Conservation (phyloP, 768 basidiomycete species). For the Tricholoma bakamatsutake region DNA sequence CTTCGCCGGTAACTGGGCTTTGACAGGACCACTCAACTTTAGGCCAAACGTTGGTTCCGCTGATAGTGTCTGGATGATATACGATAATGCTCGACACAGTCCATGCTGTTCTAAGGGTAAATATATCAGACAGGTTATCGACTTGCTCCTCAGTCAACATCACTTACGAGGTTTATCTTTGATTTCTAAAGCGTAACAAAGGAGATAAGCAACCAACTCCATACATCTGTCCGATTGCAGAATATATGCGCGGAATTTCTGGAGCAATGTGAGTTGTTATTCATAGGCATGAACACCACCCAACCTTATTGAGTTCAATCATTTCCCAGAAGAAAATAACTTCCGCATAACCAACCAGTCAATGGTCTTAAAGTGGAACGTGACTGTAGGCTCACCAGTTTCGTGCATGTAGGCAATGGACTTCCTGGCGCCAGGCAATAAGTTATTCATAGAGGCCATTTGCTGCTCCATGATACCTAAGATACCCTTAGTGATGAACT, state of each 20-base stretch:
- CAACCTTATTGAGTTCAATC: slow-evolving; percentile 87
- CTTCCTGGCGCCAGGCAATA: slow-evolving; percentile 82
- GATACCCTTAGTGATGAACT: slow-evolving; percentile 76
- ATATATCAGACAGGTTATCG: neutral
- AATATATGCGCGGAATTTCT: slow-evolving; percentile 88
- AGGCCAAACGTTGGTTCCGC: slow-evolving; percentile 74
- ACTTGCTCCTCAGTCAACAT: slow-evolving; percentile 1
- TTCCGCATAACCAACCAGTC: slow-evolving; percentile 22
- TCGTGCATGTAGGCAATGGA: slow-evolving; percentile 80
- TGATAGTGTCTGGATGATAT: slow-evolving; percentile 87
- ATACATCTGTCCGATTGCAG: slow-evolving; percentile 75
- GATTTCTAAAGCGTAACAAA: slow-evolving; percentile 80
- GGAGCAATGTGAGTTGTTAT: slow-evolving; percentile 4
- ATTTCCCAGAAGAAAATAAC: slow-evolving; percentile 88
- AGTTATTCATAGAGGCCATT: slow-evolving; percentile 62
- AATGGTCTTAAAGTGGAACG: neutral
- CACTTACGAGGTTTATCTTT: slow-evolving; percentile 88
- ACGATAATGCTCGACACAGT: slow-evolving; percentile 81
- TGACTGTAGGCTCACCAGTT: slow-evolving; percentile 49
- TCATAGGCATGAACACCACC: slow-evolving; percentile 3
- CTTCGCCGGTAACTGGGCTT: slow-evolving; percentile 64
- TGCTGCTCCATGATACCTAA: slow-evolving; percentile 66
- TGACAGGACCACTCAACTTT: slow-evolving; percentile 62
- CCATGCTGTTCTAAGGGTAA: slow-evolving; percentile 74
- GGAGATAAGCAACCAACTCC: slow-evolving; percentile 71